Evolutionary conservation across 805 yeast species (phyloP).

Genomic region (Lipomyces sp.): DNA sequence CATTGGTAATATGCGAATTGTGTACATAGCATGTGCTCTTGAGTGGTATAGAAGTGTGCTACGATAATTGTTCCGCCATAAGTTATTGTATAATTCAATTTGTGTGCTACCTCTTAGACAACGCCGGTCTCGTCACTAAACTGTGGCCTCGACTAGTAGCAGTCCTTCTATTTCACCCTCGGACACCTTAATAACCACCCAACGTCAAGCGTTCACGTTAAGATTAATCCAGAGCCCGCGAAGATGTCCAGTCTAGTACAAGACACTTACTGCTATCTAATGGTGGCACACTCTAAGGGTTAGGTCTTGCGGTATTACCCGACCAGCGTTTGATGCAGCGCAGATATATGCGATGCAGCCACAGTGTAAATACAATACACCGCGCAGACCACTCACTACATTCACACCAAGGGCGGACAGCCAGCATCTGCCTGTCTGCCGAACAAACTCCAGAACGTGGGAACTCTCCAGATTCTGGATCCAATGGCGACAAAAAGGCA

Average conservation of each 20-base stretch:
- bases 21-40: neutral
- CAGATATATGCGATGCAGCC: neutral
- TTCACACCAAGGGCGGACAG: neutral
- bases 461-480: neutral
- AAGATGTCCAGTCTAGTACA: too few species aligned
- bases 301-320: neutral
- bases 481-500: slow-evolving; percentile 37
- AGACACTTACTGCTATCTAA: too few species aligned
- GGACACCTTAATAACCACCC: too few species aligned
- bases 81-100: neutral
- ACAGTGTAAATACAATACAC: neutral
- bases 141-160: too few species aligned
- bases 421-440: neutral
- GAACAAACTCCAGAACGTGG: neutral
- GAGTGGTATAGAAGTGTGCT: neutral
- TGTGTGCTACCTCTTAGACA: neutral
- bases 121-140: too few species aligned
- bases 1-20: neutral
- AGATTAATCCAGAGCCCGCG: too few species aligned
- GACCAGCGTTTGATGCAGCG: neutral
- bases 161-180: too few species aligned
- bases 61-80: neutral
- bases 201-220: too few species aligned
- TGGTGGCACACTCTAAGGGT: neutral
- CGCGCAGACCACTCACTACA: neutral